Conservation (phyloP, 2,329 filamentous ascomycete genomes). For the Claviceps monticola region DNA sequence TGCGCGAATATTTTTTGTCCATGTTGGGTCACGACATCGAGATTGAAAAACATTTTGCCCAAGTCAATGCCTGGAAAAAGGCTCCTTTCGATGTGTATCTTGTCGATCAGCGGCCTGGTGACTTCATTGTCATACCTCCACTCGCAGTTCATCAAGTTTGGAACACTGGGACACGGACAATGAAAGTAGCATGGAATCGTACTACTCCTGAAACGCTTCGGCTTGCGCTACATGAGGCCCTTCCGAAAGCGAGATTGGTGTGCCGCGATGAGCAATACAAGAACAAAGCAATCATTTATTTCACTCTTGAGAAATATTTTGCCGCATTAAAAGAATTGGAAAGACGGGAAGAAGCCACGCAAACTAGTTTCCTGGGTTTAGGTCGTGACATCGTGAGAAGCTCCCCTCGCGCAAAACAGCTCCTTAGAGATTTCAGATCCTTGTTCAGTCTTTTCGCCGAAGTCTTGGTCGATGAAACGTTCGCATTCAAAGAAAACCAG, state of each 20-base stretch:
- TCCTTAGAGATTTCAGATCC: slow-evolving; percentile 71
- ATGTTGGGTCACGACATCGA: slow-evolving; percentile 93
- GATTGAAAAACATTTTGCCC: slow-evolving; percentile 92
- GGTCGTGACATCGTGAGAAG: slow-evolving; percentile 29
- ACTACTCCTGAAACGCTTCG: slow-evolving; percentile 86
- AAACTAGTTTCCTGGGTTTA: slow-evolving; percentile 33
- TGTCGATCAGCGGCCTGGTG: slow-evolving; percentile 78
- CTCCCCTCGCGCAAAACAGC: slow-evolving; percentile 42
- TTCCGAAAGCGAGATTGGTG: slow-evolving; percentile 79
- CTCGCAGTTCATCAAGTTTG: slow-evolving; percentile 94
- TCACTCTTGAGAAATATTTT: slow-evolving; percentile 67
- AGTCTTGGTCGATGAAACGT: slow-evolving; percentile 76
- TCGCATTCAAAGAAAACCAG: slow-evolving; percentile 55
- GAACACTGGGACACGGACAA: slow-evolving; percentile 89
- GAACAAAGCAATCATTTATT: slow-evolving; percentile 92
- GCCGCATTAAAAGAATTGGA: slow-evolving; percentile 43
- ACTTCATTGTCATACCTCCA: slow-evolving; percentile 87
- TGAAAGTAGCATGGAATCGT: slow-evolving; percentile 97
- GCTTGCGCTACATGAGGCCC: slow-evolving; percentile 70
- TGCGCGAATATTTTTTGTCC: slow-evolving; percentile 87
- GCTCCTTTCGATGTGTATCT: slow-evolving; percentile 88
- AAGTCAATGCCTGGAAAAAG: slow-evolving; percentile 88
- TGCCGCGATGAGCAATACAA: slow-evolving; percentile 98
- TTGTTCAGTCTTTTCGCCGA: slow-evolving; percentile 67
- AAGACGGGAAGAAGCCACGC: slow-evolving; percentile 29